Evolutionary conservation across 75 land plant genomes (phyloP), one percentile per base, ranked within the genome.

Genomic region (Cryptomeria japonica): DNA sequence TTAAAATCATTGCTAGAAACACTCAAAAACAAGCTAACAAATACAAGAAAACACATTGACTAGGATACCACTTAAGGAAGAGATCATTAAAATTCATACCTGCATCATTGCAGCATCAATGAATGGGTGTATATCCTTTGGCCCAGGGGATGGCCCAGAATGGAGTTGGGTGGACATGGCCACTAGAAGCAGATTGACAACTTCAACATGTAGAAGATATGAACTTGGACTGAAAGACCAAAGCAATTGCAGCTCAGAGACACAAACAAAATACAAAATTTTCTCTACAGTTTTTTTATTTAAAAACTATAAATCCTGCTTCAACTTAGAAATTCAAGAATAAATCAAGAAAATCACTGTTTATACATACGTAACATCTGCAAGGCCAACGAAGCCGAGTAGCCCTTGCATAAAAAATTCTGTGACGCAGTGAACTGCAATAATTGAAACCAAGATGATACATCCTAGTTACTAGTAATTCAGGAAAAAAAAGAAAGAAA

Each of bases 91-190:
- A 46, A 44, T 14, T 25, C 34, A 51, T 84, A 95, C 98, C 95
- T 96, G 97, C 83, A 51, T 49, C 97, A 97, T 96, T 68, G 96
- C 97, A 53, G 93, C 96, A 91, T 97, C 97, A 88, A 95, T 92
- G 83, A 97, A 96, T 16, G 97, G 96, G 84, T 97, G 95, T 5
- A 90, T 83, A 91, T 95, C 95, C 86, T 92, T 92, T 79, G 90
- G 92, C 64, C 96, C 94, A 37, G 94, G 93, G 53, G 96, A 90
- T 79, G 94, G 92, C 38, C 93, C 94, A 88, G 96, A 91, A 88
- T 88, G 88, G 77, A 97, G 97, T 85, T 96, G 97, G 87, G 96
- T 97, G 84, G 98, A 97, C 94, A 96, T 91, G 84, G 94, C 92
- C 76, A 96, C 93, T 25, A 96, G 84, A 86, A 92, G 89, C 41